Percentiles rank a stretch among this genome's conserved stretches.
Evolutionary conservation across 306 rosid species (phyloP).

Genomic region (Vachellia pachyceras): DNA sequence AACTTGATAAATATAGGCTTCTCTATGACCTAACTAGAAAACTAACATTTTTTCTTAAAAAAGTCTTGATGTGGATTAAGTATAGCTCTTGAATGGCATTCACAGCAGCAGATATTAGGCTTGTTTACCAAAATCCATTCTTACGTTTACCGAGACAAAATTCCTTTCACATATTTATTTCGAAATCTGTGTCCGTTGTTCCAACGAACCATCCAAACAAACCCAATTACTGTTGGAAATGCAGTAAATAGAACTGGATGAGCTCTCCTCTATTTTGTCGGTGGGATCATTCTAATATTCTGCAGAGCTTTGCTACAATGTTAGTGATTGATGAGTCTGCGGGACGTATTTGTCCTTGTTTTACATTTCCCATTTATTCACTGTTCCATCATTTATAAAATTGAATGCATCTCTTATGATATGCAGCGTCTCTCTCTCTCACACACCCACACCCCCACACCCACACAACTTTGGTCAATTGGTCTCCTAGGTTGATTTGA

Average conservation of each 20-base stretch:
- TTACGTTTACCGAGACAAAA: no score
- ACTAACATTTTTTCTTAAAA: background rate
- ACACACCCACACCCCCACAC: background rate
- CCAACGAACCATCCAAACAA: no score
- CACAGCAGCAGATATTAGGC: background rate
- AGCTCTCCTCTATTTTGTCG: constrained; percentile 1
- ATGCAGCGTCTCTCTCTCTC: background rate
- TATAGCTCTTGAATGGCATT: background rate
- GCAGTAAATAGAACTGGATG: background rate
- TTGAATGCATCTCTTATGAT: background rate
- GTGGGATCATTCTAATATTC: background rate
- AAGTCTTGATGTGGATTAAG: background rate
- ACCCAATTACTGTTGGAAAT: background rate
- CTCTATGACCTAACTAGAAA: background rate
- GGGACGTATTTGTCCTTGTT: background rate
- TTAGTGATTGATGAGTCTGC: background rate
- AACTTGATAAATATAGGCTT: background rate
- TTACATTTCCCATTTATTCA: background rate
- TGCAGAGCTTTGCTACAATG: background rate
- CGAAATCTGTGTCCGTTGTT: no score
- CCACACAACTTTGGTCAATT: background rate
- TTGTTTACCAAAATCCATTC: no score
- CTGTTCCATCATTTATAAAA: background rate
- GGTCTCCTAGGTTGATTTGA: background rate
- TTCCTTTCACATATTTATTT: no score